Percentiles rank a stretch among this genome's conserved stretches.
phyloP scores from a whole-genome alignment of 2,329 filamentous ascomycete genomes.

The Byssothecium circinans region DNA sequence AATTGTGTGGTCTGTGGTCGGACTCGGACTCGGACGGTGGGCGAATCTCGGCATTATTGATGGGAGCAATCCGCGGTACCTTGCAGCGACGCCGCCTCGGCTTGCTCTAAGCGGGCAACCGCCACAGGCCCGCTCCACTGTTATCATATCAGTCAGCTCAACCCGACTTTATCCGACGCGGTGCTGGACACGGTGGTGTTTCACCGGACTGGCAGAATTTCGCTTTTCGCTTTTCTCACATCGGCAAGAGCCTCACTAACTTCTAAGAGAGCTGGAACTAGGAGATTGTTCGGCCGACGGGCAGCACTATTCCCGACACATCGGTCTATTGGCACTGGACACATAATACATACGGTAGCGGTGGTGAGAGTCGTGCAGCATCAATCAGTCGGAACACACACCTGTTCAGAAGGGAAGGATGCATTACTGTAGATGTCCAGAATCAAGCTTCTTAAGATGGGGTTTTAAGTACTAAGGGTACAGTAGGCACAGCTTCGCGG shows the following conservation, averaged over 20 bases:
- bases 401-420: no score
- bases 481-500: constrained; percentile 11
- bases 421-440: no score
- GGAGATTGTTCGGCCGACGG: constrained; percentile 9
- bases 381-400: no score
- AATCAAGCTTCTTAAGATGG: not conserved
- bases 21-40: not conserved
- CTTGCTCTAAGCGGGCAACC: no score
- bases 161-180: constrained; percentile 30
- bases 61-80: no score
- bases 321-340: not conserved
- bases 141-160: not conserved
- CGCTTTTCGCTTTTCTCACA: no score
- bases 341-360: no score
- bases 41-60: constrained; percentile 3
- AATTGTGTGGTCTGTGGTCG: not conserved
- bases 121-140: not conserved
- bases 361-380: no score
- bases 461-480: not conserved
- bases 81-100: constrained; percentile 13
- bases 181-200: constrained; percentile 6
- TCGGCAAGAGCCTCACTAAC: not conserved
- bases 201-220: not conserved
- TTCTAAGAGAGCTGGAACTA: not conserved
- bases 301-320: constrained; percentile 11